Evolutionary conservation across 495 filamentous ascomycete species (phyloP), one percentile per base, ranked within the genome.

Genomic region (Acidiella bohemica): DNA sequence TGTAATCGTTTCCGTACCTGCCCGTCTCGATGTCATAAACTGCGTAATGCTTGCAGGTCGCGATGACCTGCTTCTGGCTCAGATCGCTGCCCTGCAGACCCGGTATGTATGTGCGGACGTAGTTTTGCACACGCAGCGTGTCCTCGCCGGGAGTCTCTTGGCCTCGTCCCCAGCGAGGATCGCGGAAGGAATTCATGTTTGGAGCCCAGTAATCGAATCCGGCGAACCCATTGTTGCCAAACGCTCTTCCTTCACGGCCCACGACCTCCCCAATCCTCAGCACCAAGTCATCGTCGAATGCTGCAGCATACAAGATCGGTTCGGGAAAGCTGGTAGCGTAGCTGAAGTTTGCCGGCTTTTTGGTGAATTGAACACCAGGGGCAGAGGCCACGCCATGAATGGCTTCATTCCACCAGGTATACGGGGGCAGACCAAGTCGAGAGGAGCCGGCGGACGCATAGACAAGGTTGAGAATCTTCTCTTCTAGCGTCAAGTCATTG

Each of bases 151-250:
- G 72, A 0, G 74, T 76, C 47, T 42, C 39, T 39, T 64, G 67
- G 3, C 73, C 73, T 16, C 73, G 60, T 8, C 73, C 73, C 73
- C 73, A 76, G 2, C 71, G 57, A 0, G 73, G 73, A 39, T 73
- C 70, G n/a, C 25, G 25, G 25, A 27, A 27, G 25, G 7, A 7
- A 51, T 82, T 81, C 55, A 83, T 76, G 47, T 81, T 78, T 1
- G 78, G 78, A 0, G 77, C 70, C 61, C 75, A 84, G 41, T 63
- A 73, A 50, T 81, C 71, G 5, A 81, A 53, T 0, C 73, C 71
- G 27, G 65, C 66, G 12, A 64, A 56, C 12, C 70, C 70, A 12
- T 41, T 65, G 42, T 84, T 84, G 53, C 63, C 75, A 50, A 76
- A 81, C 2, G 77, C 77, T 16, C 78, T 62, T 5, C 68, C 73